These are phyloP conservation scores for Strobilomyces echinocephalus DNA, from an alignment of 768 basidiomycete species.

Conservation along the genomic window DNA sequence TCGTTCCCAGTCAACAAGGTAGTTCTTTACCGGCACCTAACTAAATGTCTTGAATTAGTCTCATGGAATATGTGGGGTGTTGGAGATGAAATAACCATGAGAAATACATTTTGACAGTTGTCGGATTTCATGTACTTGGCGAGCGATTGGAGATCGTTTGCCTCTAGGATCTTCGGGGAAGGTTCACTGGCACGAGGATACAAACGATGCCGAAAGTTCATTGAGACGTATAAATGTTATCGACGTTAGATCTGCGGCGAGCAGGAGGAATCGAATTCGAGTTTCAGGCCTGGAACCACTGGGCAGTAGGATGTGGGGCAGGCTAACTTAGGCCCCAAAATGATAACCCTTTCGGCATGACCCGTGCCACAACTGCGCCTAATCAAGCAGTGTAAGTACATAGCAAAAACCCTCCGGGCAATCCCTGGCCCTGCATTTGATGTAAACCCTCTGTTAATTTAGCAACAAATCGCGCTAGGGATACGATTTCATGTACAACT, in stretches of 20 bases:
- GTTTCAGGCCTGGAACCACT: neutral
- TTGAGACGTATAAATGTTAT: neutral
- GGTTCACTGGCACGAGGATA: neutral
- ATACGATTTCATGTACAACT: no score
- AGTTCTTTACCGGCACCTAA: constrained; percentile 58
- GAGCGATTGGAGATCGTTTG: constrained; percentile 40
- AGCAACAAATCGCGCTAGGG: no score
- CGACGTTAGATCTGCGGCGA: neutral
- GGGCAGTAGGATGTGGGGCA: no score
- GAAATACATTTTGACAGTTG: constrained; percentile 60
- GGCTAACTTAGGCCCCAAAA: no score
- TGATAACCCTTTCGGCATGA: neutral
- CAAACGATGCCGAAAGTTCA: constrained; percentile 7
- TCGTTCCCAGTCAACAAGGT: neutral
- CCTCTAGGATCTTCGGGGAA: constrained; percentile 26
- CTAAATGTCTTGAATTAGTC: constrained; percentile 31
- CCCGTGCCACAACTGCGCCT: no score
- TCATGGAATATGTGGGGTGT: neutral
- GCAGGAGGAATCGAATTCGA: neutral
- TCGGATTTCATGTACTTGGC: constrained; percentile 68
- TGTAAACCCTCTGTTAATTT: no score
- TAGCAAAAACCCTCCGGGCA: no score
- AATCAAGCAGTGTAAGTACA: no score
- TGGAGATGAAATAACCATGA: constrained; percentile 52
- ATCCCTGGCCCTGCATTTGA: no score